Base-by-base conservation (phyloP, 768 basidiomycete species). In the Strobilomyces dryophilus region DNA sequence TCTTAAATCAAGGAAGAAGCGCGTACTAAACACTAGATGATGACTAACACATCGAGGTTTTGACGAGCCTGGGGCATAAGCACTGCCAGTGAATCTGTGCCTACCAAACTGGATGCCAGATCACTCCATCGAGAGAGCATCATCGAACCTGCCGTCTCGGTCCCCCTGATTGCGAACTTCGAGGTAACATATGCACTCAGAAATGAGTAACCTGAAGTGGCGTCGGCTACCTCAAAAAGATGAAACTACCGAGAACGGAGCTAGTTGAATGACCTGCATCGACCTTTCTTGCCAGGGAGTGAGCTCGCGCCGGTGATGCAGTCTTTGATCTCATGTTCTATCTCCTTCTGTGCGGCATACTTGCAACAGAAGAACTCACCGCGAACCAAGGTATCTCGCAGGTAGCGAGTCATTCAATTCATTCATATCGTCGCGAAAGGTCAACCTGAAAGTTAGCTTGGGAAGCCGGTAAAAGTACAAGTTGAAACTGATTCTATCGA, bases 151-250 rank as follows among this genome's bases (percentile, higher is more conserved):
- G 66, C 58, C 3, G 59, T 52, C 47, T 76, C 75, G 1, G 77
- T 77, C 26, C 73, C 75, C 26, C 75, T 65, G 0, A 79, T 46
- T 3, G 75, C 75, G 56, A 76, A 77, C 58, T 79, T 78, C 5
- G 71, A 71, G 0, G 68, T 60, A 39, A 58, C 61, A 52, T 78
- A 79, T 6, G 67, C 56, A 27, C 66, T 49, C 35, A 68, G 9
- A 9, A 61, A 55, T 1, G 54, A n/a, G 7, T 50, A 34, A 34
- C 9, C 8, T 15, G 11, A 26, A 5, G n/a, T 37, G 1, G 32
- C 12, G 45, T 63, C 24, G 45, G 40, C 29, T 24, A 24, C 3
- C 4, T 18, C 20, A 3, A 8, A 36, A 26, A 27, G 26, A n/a
- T 1, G 17, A 18, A 2, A 8, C 20, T 27, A 18, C 15, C 27